These are phyloP conservation scores for Arabis alpina DNA, from an alignment of 345 rosid genomes.

Conservation along the genomic window DNA sequence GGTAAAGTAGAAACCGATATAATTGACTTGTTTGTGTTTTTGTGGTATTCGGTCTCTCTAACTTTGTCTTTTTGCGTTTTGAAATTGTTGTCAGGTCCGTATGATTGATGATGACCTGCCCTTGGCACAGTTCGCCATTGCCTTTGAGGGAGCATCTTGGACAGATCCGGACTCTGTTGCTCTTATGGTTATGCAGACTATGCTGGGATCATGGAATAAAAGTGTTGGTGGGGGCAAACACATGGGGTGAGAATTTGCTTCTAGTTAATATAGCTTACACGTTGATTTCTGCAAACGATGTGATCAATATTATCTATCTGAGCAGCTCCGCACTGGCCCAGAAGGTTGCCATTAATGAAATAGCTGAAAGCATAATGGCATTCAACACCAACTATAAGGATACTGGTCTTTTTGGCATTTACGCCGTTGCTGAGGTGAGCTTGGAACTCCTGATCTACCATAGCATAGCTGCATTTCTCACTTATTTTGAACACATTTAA, in stretches of 20 bases:
- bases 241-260: conserved; percentile 76
- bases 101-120: conserved; percentile 91
- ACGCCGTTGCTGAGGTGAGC: conserved; percentile 95
- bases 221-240: conserved; percentile 91
- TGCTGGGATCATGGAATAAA: conserved; percentile 97
- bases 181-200: conserved; percentile 97
- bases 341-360: conserved; percentile 77
- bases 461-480: too few species aligned
- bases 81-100: conserved; percentile 68
- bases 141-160: conserved; percentile 98
- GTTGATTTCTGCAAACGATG: neutral
- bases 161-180: conserved; percentile 95
- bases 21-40: neutral
- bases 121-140: conserved; percentile 96
- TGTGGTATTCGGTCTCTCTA: conserved; percentile 19
- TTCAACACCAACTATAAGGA: conserved; percentile 99
- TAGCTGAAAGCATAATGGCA: conserved; percentile 98
- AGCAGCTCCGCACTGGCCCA: conserved; percentile 88
- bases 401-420: conserved; percentile 95
- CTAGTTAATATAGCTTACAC: neutral
- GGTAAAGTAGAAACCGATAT: conserved; percentile 52
- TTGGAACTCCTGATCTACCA: neutral
- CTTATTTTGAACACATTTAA: too few species aligned
- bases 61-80: neutral
- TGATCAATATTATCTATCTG: conserved; percentile 37